phyloP scores from a whole-genome alignment of 208 protist species.

The Wallacemonas sp. region DNA sequence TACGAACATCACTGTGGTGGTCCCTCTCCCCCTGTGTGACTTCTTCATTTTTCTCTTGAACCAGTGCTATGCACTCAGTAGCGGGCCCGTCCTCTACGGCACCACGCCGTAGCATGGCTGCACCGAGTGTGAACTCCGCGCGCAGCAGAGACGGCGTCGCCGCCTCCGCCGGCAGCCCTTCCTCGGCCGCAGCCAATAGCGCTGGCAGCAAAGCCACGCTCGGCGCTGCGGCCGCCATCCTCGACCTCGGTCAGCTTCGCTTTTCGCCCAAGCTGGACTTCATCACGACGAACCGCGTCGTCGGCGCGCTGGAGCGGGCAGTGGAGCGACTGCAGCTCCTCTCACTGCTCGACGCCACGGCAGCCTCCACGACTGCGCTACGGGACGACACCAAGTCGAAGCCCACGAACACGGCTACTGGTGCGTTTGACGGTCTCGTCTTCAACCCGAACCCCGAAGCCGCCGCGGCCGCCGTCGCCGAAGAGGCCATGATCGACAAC shows the following conservation, averaged over 20 bases:
- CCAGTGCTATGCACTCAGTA: too few relatives aligned
- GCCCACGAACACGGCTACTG: too few relatives aligned
- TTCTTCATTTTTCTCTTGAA: too few relatives aligned
- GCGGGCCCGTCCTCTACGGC: too few relatives aligned
- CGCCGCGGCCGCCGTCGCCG: slow-evolving; percentile 22
- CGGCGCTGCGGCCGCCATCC: slow-evolving; percentile 16
- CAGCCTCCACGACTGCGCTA: slow-evolving; percentile 15
- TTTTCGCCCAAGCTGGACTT: slow-evolving; percentile 55
- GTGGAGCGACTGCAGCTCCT: slow-evolving; percentile 91
- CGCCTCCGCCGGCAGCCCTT: too few relatives aligned
- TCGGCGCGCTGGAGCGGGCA: slow-evolving; percentile 81
- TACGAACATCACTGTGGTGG: too few relatives aligned
- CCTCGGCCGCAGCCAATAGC: neutral
- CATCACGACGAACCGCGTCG: slow-evolving; percentile 71
- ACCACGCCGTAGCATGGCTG: too few relatives aligned
- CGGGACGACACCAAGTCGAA: too few relatives aligned
- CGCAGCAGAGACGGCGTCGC: neutral
- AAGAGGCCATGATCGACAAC: slow-evolving; percentile 10
- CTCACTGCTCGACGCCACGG: slow-evolving; percentile 57
- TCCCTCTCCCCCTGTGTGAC: too few relatives aligned
- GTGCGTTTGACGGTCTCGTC: neutral
- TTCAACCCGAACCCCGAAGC: slow-evolving; percentile 13
- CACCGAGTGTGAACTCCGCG: too few relatives aligned
- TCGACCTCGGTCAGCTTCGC: slow-evolving; percentile 33
- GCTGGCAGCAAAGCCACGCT: neutral